Evolutionary conservation across 1,284 basidiomycete species (phyloP), one percentile per base, ranked within the genome.

Genomic region (Trichosporon sp.): DNA sequence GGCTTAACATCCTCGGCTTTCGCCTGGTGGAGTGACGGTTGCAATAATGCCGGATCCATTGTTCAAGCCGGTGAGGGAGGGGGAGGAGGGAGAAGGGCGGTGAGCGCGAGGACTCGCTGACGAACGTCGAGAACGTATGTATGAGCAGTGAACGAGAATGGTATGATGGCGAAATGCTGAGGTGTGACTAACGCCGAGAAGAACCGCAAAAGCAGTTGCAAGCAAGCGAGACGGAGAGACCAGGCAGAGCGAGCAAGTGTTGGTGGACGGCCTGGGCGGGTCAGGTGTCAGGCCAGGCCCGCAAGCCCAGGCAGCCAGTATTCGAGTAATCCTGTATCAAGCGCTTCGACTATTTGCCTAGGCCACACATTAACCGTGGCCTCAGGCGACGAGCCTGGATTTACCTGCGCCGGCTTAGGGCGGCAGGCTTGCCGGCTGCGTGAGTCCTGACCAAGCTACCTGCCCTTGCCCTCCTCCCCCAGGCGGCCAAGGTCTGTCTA

Each of bases 11-110:
- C 59, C 32, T 63, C 59, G 59, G 59, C 59, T 32, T 63, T 63
- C 5, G 59, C 31, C 59, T 63, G 59, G 32, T 35, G 11, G 59
- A 63, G 59, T 2, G 51, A 31, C 14, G 51, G 37, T 26, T 46
- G 59, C 32, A 63, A 63, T 63, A 63, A 63, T n/a, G 59, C 59
- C 59, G 59, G 59, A 37, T 63, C 59, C 59, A 63, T 63, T 32
- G 59, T 63, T 61, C 8, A 61, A 61, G 66, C 32, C 26, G 71
- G 21, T n/a, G 71, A 19, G 32, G 59, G 16, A 4, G 19, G 65
- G 65, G 40, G 40, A 46, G 21, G 65, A 14, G 26, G 59, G 16
- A 19, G n/a, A 21, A 56, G 19, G 14, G 46, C 14, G 67, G 38
- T 10, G 67, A 54, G 35, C 16, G 59, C 59, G 59, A 63, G 59